Percentiles rank a stretch among this genome's conserved stretches.
Evolutionary conservation across 2,329 filamentous ascomycete genomes (phyloP).

Genomic region (Aspergillus sp.): DNA sequence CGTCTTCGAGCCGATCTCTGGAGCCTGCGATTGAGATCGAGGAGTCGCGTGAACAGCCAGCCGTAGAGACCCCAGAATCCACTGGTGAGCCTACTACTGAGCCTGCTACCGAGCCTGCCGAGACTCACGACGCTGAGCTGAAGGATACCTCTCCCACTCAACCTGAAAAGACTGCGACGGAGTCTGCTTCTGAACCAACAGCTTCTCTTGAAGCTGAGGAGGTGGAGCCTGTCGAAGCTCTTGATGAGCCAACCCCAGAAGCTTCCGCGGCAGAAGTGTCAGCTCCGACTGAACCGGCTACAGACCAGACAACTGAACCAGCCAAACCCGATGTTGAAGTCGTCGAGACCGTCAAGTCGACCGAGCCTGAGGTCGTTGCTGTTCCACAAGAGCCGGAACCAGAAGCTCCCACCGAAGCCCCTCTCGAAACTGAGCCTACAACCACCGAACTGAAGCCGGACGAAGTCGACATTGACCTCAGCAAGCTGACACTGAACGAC

Average conservation of each 20-base stretch:
- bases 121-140: neutral
- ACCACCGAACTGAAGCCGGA: constrained; percentile 21
- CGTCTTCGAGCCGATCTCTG: neutral
- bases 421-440: neutral
- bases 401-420: constrained; percentile 13
- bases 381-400: neutral
- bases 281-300: constrained; percentile 1
- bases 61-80: neutral
- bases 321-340: neutral
- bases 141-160: neutral
- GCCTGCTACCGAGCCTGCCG: neutral
- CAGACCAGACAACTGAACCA: constrained; percentile 1
- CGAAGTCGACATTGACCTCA: constrained; percentile 33
- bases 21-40: constrained; percentile 1
- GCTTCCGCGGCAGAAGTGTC: neutral
- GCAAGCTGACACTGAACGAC: constrained; percentile 28
- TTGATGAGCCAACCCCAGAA: constrained; percentile 6
- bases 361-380: constrained; percentile 13
- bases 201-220: constrained; percentile 12
- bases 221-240: constrained; percentile 14
- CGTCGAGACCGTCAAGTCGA: constrained; percentile 7
- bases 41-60: constrained; percentile 3
- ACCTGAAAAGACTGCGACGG: neutral
- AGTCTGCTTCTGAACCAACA: neutral
- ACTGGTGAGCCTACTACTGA: constrained; percentile 16